phyloP scores from a whole-genome alignment of 2,329 filamentous ascomycete species.

The Cytospora piceae region DNA sequence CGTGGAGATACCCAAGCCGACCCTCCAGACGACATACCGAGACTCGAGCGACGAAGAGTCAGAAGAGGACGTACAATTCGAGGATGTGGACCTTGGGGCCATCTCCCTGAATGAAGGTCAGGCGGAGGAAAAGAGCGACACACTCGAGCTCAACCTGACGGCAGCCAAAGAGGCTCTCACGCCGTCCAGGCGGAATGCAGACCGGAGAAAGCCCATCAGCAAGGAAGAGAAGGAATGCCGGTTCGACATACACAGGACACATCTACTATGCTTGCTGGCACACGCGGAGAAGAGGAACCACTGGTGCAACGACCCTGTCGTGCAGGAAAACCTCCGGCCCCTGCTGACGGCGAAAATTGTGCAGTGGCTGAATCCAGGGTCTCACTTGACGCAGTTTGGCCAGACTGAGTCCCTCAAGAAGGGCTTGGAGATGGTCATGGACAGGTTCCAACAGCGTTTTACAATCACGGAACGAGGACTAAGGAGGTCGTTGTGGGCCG shows the following conservation, averaged over 20 bases:
- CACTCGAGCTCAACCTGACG: constrained; percentile 58
- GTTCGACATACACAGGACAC: constrained; percentile 81
- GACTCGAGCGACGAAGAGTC: constrained; percentile 52
- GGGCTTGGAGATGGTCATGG: constrained; percentile 71
- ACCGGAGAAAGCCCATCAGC: constrained; percentile 56
- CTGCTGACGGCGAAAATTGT: constrained; percentile 69
- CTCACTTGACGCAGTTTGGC: constrained; percentile 72
- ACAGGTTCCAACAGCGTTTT: constrained; percentile 72
- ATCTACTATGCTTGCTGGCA: constrained; percentile 80
- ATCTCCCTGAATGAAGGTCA: constrained; percentile 31
- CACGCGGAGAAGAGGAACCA: constrained; percentile 78
- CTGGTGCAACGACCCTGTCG: constrained; percentile 81
- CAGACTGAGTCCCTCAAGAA: constrained; percentile 77
- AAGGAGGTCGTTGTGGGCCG: constrained; percentile 74
- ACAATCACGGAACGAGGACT: constrained; percentile 72
- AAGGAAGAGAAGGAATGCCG: constrained; percentile 60
- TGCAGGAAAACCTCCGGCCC: constrained; percentile 68
- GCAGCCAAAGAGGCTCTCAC: constrained; percentile 45
- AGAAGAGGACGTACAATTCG: constrained; percentile 49
- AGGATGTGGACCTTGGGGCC: constrained; percentile 52
- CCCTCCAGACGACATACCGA: constrained; percentile 54
- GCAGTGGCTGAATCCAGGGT: constrained; percentile 69
- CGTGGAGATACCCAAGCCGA: constrained; percentile 51
- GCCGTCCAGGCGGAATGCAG: constrained; percentile 38
- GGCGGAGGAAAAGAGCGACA: constrained; percentile 37